Evolutionary conservation across 2,329 filamentous ascomycete genomes (phyloP), one percentile per base, ranked within the genome.

Genomic region (Aureobasidium namibiae): DNA sequence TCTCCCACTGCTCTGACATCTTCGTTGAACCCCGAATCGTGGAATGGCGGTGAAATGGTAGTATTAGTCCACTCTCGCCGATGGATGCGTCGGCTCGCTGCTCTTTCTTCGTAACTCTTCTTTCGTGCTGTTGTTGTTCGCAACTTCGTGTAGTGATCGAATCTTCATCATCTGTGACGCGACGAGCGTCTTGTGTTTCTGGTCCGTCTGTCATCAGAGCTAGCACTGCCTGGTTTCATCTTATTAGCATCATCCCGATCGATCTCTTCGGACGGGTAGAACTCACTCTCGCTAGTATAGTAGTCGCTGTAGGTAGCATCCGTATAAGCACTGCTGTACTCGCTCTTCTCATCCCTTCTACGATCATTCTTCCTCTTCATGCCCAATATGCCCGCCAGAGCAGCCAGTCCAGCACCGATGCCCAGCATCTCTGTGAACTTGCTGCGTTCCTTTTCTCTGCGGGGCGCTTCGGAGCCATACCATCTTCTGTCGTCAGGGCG

Each of bases 271-370:
- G 26, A n/a, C n/a, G 26, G 18, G 5, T 1, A 16, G n/a, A 18
- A 77, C 76, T 76, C 66, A 78, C 76, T 78, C 58, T 71, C 69
- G 63, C 74, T 77, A 34, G 73, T 75, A 65, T 78, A 78, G 63
- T 77, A 75, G n/a, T 56, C 52, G 63, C 73, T 74, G 63, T 74
- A 75, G 53, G 73, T 75, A 60, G 71, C 72, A 49, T 72, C 74
- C 16, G 69, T 72, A 45, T 74, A 70, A 60, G 72, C 71, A 48
- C 62, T 65, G 58, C 67, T 64, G 46, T 68, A 71, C 8, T 70
- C 72, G 41, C 68, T 74, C 73, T 77, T 75, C 60, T 78, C 75
- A 39, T 78, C 75, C 26, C 70, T 62, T 31, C 65, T 63, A 38
- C 64, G 60, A 39, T 70, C 64, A 41, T 74, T 68, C 62, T 67